phyloP scores from a whole-genome alignment of 2,329 filamentous ascomycete species.

The Hymenoscyphus albidus region DNA sequence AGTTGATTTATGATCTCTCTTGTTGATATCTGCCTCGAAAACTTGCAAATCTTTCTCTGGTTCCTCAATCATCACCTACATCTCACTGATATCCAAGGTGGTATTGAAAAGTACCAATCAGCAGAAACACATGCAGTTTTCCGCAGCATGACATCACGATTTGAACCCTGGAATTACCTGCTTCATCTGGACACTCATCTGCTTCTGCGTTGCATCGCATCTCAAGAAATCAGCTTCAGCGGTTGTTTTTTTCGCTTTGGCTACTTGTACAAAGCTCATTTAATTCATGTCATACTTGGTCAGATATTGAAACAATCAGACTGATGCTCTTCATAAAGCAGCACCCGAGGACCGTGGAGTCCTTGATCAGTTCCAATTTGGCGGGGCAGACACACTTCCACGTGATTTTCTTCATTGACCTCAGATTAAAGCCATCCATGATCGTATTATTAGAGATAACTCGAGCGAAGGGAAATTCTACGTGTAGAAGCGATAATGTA shows the following conservation, averaged over 20 bases:
- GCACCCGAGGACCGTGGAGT: background rate
- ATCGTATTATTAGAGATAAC: background rate
- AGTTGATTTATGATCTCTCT: too few relatives aligned
- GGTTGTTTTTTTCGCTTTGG: background rate
- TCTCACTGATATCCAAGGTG: background rate
- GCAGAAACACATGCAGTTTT: background rate
- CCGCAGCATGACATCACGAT: background rate
- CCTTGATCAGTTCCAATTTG: background rate
- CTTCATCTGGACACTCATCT: background rate
- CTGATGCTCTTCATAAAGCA: background rate
- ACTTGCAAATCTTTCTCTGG: too few relatives aligned
- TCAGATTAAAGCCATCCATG: background rate
- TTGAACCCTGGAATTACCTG: background rate
- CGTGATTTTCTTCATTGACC: too few relatives aligned
- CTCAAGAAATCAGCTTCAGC: background rate
- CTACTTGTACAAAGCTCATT: background rate
- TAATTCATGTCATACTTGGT: background rate
- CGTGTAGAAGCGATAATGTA: background rate
- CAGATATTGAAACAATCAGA: background rate
- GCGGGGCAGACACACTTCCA: too few relatives aligned
- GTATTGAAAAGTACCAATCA: background rate
- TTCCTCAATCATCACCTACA: too few relatives aligned
- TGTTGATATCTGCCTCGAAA: too few relatives aligned
- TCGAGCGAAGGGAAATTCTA: background rate
- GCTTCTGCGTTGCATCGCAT: background rate